Percentiles rank a stretch among this genome's conserved stretches.
Conservation (phyloP, 305 asterid species). For the Plantago coronopus region DNA sequence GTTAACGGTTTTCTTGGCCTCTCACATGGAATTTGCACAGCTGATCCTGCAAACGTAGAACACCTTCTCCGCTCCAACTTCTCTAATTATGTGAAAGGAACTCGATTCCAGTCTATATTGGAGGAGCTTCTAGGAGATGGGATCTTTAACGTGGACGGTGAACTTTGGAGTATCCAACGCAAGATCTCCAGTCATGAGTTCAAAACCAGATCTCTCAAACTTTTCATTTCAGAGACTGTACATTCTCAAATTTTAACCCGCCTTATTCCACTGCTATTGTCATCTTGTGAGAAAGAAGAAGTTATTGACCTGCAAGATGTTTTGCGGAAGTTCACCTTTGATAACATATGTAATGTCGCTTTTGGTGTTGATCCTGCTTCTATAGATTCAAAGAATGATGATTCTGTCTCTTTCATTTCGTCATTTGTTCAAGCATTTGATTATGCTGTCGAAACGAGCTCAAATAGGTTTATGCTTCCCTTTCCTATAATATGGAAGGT, state of each 20-base stretch:
- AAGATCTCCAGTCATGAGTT: conserved; percentile 46
- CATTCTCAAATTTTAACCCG: conserved; percentile 25
- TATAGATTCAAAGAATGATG: conserved; percentile 16
- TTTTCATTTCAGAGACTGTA: conserved; percentile 30
- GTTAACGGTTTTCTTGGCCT: conserved; percentile 37
- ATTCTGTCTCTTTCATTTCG: conserved; percentile 16
- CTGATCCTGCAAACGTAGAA: conserved; percentile 34
- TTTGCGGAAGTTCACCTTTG: conserved; percentile 35
- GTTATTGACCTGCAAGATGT: conserved; percentile 38
- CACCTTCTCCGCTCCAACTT: conserved; percentile 37
- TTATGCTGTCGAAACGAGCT: conserved; percentile 32
- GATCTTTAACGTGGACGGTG: conserved; percentile 45
- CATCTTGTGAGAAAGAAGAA: conserved; percentile 13
- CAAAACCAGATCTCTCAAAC: conserved; percentile 37
- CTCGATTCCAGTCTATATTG: conserved; percentile 28
- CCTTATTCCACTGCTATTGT: conserved; percentile 27
- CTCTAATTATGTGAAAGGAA: conserved; percentile 36
- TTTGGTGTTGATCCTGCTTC: conserved; percentile 38
- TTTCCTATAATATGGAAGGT: conserved; percentile 35
- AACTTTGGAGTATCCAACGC: conserved; percentile 36
- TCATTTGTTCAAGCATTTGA: conserved; percentile 34
- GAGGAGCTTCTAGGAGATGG: conserved; percentile 41
- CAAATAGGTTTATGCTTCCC: conserved; percentile 35
- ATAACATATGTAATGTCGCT: conserved; percentile 37
- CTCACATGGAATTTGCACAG: conserved; percentile 37